Base-by-base conservation (phyloP, 202 grass and related monocot genomes). In the Digitaria exilis region DNA sequence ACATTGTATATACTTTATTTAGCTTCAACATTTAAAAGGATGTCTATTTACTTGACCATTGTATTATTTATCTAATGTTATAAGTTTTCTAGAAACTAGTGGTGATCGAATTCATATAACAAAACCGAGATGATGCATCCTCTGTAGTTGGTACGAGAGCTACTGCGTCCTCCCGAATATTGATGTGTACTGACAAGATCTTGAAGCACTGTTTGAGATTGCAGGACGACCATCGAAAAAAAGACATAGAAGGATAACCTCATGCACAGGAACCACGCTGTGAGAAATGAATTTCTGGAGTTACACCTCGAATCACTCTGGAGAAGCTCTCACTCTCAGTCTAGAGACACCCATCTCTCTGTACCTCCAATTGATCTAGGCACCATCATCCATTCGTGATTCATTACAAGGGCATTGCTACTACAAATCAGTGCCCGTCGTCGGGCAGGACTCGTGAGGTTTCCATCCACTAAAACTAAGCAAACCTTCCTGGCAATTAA, bases 401-500 rank as follows among this genome's bases (percentile, higher is more conserved):
- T 61, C 51, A 59, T 69, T 60, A 28, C 62, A 77, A 60, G 9
- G 41, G 22, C 42, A 55, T 34, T 32, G 28, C 14, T 35, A n/a
- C n/a, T n/a, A 41, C 16, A 71, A 25, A 68, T 34, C 21, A 77
- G 64, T n/a, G 48, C 26, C 24, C 69, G 5, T n/a, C n/a, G n/a
- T 51, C 15, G 16, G 35, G 45, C 46, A 84, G 46, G 48, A 44
- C 8, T 15, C 7, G 3, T 12, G 29, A 17, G 34, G 19, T 72
- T 32, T 67, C 14, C 48, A 66, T 55, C 28, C 49, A 69, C 61
- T 87, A 58, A 69, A 75, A 41, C 17, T 18, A 12, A 15, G 13
- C 51, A 41, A 59, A 65, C 57, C 59, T 57, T 81, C 30, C 78
- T 81, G 50, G 30, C 11, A 49, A 41, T 42, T 10, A 32, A 61